Percentiles rank a stretch among this genome's conserved stretches.
Conservation (phyloP, 345 rosid species). For the thale cress (Arabidopsis thaliana) region DNA sequence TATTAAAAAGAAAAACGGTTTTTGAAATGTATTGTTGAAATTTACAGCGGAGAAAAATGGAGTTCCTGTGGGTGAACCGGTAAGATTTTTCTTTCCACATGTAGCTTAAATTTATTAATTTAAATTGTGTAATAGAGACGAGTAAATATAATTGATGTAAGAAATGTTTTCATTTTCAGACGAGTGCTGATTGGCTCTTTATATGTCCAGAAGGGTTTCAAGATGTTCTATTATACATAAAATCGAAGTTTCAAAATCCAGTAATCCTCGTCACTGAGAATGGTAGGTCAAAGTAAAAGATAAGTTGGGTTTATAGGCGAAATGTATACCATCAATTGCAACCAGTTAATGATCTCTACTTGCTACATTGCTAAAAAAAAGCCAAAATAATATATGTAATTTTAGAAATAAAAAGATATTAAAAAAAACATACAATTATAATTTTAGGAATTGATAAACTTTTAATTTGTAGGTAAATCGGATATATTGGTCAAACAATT, state of each 20-base stretch:
- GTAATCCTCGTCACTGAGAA: constrained; percentile 54
- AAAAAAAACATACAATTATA: no score
- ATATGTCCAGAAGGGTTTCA: constrained; percentile 48
- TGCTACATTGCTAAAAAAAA: background rate
- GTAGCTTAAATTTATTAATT: background rate
- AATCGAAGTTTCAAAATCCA: constrained; percentile 47
- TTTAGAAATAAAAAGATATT: no score
- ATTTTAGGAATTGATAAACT: background rate
- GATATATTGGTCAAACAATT: background rate
- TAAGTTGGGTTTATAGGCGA: background rate
- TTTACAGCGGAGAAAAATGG: constrained; percentile 26
- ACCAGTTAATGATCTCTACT: background rate
- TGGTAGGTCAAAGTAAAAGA: constrained; percentile 32
- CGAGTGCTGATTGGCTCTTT: constrained; percentile 40
- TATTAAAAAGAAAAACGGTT: background rate
- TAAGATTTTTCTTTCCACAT: background rate
- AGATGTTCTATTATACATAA: constrained; percentile 44
- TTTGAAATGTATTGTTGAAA: background rate
- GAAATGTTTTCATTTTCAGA: constrained; percentile 29
- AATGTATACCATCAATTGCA: background rate
- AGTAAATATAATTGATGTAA: background rate
- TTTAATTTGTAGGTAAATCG: background rate
- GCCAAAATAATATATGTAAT: background rate
- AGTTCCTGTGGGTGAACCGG: constrained; percentile 17
- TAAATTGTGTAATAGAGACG: background rate